A percentile compares a stretch with the other conserved stretches of the same genome.
These are phyloP conservation scores for Colletotrichum nymphaeae DNA, from an alignment of 2,329 filamentous ascomycete species.

Conservation along the genomic window DNA sequence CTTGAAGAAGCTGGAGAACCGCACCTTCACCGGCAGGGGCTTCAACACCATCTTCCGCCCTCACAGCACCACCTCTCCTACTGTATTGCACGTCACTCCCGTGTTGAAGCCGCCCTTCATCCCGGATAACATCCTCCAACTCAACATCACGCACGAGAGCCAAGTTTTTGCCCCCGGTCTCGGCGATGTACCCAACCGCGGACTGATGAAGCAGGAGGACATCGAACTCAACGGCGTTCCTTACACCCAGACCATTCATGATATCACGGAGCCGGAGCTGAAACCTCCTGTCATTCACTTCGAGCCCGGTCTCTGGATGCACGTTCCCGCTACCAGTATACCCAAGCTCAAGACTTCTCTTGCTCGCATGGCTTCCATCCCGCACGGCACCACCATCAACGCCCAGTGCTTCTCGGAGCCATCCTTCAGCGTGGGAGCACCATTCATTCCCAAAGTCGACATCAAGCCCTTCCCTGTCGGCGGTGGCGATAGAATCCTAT, in stretches of 20 bases:
- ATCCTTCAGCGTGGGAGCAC: constrained; percentile 34
- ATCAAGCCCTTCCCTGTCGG: too few relatives aligned
- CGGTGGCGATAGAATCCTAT: too few relatives aligned
- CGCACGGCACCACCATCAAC: constrained; percentile 57
- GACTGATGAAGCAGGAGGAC: constrained; percentile 45
- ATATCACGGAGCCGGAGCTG: constrained; percentile 43
- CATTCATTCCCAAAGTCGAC: constrained; percentile 35
- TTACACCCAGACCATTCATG: constrained; percentile 49
- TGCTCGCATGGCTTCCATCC: constrained; percentile 54
- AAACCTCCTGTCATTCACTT: constrained; percentile 49
- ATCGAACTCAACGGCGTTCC: constrained; percentile 49
- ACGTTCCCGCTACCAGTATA: constrained; percentile 44
- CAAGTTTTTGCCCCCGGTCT: constrained; percentile 45
- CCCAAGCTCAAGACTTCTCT: constrained; percentile 41
- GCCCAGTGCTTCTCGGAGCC: constrained; percentile 45
- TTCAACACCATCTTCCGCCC: constrained; percentile 54
- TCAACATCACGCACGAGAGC: constrained; percentile 51
- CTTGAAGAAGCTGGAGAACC: constrained; percentile 40
- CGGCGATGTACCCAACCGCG: constrained; percentile 52
- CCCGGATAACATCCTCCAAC: constrained; percentile 47
- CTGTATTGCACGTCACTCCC: constrained; percentile 31
- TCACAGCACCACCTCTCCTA: constrained; percentile 39
- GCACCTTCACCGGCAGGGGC: constrained; percentile 45
- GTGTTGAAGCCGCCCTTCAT: neutral
- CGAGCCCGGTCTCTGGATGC: constrained; percentile 54